Evolutionary conservation across 352 stramenopile species (phyloP), one percentile per base, ranked within the genome.

Genomic region (Blastocystis hominis): DNA sequence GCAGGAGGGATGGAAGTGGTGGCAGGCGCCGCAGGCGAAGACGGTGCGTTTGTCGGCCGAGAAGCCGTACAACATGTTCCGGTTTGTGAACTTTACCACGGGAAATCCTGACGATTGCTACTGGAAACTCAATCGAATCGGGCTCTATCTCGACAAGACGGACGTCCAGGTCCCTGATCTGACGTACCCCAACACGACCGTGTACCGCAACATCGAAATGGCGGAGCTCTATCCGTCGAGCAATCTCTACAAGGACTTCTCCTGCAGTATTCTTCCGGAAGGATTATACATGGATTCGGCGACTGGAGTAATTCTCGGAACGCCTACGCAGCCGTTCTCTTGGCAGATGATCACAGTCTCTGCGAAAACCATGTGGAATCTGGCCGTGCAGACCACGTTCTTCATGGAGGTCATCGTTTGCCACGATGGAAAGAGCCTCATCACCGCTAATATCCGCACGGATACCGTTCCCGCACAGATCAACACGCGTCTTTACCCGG

Each of bases 171-270:
- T 76, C 15, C 38, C 44, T 15, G 15, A 34, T 20, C 64, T 76
- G 13, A 55, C 17, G 10, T 76, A 76, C 17, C 56, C 56, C 9
- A 20, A 76, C 20, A 56, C 10, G 0, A 46, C 70, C 24, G 46
- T 62, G 44, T 80, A 80, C 70, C 42, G 54, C 15, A 44, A 80
- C 47, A 62, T 80, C 2, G 70, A 80, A 47, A 80, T 80, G 70
- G 47, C 70, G 10, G 70, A 80, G 34, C 38, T 80, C 44, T 62
- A 62, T 61, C 70, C 70, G 7, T 46, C 42, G 44, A 38, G 24
- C 54, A 34, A 59, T 59, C n/a, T 54, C 36, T 80, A 80, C 68
- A 56, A 13, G 24, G 50, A 78, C 15, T 78, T 56, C 47, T 63
- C 44, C 5, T 44, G 17, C 13, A 34, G 36, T 0, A 42, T 20